These are phyloP conservation scores for Myochromella boudieri DNA, from an alignment of 768 basidiomycete genomes.

Conservation along the genomic window DNA sequence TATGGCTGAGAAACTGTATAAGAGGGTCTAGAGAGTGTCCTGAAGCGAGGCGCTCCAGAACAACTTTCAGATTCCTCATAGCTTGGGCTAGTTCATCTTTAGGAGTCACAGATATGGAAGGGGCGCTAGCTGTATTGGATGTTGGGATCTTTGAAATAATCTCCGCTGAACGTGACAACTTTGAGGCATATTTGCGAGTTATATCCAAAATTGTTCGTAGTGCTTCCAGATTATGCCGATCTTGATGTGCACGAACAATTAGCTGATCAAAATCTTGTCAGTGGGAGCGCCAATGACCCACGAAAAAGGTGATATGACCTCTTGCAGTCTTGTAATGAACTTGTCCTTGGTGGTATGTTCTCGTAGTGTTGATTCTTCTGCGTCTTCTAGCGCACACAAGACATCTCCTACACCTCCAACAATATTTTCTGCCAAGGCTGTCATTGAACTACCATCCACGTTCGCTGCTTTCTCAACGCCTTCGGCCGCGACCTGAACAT, in stretches of 20 bases:
- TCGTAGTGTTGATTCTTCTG: not conserved
- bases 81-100: constrained; percentile 8
- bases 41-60: constrained; percentile 34
- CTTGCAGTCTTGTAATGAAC: constrained; percentile 27
- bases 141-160: constrained; percentile 12
- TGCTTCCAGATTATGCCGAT: constrained; percentile 30
- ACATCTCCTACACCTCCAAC: not conserved
- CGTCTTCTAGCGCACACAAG: not conserved
- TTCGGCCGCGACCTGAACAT: constrained; percentile 31
- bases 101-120: constrained; percentile 3
- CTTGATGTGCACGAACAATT: constrained; percentile 28
- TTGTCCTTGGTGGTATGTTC: constrained; percentile 7
- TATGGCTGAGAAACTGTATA: constrained; percentile 8
- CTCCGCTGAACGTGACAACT: constrained; percentile 18
- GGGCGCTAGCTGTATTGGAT: constrained; percentile 4
- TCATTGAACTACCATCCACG: constrained; percentile 1
- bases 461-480: constrained; percentile 25
- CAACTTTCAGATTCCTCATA: constrained; percentile 27
- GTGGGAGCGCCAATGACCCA: no score
- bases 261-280: constrained; percentile 20
- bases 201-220: constrained; percentile 30
- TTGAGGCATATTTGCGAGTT: constrained; percentile 31
- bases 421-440: not conserved
- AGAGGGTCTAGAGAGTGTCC: constrained; percentile 31
- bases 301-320: constrained; percentile 25